These are phyloP conservation scores for Starmerella bombi DNA, from an alignment of 805 yeast genomes.

Conservation along the genomic window DNA sequence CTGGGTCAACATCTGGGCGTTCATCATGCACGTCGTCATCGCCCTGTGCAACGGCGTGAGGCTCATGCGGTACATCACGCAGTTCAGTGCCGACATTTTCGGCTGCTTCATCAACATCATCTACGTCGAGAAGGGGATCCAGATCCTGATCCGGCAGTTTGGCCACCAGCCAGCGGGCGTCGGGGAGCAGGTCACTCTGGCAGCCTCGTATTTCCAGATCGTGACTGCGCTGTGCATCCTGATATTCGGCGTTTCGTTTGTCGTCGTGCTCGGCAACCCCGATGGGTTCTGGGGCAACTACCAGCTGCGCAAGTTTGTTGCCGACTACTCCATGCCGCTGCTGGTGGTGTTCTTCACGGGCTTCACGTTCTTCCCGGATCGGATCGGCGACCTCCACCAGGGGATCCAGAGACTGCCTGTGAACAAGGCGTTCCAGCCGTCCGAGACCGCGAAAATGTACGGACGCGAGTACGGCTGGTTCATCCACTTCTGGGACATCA, in stretches of 20 bases:
- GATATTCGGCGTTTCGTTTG: conserved; percentile 54
- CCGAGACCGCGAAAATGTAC: conserved; percentile 28
- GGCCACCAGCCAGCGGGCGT: conserved; percentile 13
- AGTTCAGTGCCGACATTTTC: conserved; percentile 82
- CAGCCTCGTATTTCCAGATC: conserved; percentile 58
- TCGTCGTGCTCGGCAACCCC: conserved; percentile 25
- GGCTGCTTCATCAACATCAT: conserved; percentile 83
- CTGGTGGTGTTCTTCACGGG: conserved; percentile 85
- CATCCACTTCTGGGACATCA: conserved; percentile 60
- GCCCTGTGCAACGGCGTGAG: conserved; percentile 59
- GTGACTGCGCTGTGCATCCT: conserved; percentile 64
- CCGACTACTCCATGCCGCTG: conserved; percentile 77
- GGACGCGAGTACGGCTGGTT: conserved; percentile 51
- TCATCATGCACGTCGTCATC: conserved; percentile 62
- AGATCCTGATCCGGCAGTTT: conserved; percentile 65
- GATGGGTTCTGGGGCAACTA: conserved; percentile 50
- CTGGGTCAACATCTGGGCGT: conserved; percentile 88
- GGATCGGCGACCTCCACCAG: conserved; percentile 35
- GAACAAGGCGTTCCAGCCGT: conserved; percentile 63
- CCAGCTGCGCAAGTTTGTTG: conserved; percentile 50
- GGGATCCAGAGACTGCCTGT: conserved; percentile 53
- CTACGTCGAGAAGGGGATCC: conserved; percentile 82
- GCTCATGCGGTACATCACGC: conserved; percentile 56
- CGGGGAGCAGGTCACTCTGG: conserved; percentile 20
- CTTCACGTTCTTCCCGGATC: conserved; percentile 82